These are phyloP conservation scores for Perkinsus marinus DNA, from an alignment of 169 alveolate genomes.

Conservation along the genomic window DNA sequence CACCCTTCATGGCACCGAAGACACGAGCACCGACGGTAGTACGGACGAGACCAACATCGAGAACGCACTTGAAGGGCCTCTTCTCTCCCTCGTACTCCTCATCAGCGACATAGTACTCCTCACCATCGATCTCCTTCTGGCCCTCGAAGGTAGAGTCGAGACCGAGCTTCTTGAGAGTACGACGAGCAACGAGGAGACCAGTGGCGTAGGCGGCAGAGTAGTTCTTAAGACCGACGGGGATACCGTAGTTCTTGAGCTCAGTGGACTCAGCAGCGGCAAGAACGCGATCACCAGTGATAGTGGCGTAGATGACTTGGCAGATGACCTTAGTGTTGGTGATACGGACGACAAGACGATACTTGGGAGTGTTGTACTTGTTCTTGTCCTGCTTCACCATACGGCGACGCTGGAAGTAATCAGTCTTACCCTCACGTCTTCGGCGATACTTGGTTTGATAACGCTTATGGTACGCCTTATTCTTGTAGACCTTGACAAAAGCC, in stretches of 20 bases:
- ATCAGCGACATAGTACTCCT: constrained; percentile 84
- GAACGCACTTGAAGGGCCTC: constrained; percentile 95
- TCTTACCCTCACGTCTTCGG: constrained; percentile 99
- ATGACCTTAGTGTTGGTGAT: constrained; percentile 80
- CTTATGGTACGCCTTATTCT: constrained; percentile 94
- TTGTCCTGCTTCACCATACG: constrained; percentile 92
- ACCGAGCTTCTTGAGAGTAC: constrained; percentile 80
- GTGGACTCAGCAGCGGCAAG: constrained; percentile 89
- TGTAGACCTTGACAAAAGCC: constrained; percentile 93
- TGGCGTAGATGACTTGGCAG: constrained; percentile 91
- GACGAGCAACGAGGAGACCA: constrained; percentile 93
- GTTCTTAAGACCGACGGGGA: constrained; percentile 94
- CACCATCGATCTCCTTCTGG: constrained; percentile 83
- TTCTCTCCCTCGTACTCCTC: constrained; percentile 79
- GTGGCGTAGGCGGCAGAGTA: constrained; percentile 99
- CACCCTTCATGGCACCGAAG: constrained; percentile 99
- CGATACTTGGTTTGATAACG: constrained; percentile 97
- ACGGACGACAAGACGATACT: constrained; percentile 97
- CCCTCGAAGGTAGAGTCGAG: constrained; percentile 77
- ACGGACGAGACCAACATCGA: constrained; percentile 97
- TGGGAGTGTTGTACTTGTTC: constrained; percentile 97
- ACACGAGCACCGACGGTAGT: constrained; percentile 97
- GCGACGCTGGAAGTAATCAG: constrained; percentile 98
- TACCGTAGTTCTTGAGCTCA: constrained; percentile 92
- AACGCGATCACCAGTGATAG: constrained; percentile 93